phyloP scores from a whole-genome alignment of 495 filamentous ascomycete genomes.

The Apodospora peruviana region DNA sequence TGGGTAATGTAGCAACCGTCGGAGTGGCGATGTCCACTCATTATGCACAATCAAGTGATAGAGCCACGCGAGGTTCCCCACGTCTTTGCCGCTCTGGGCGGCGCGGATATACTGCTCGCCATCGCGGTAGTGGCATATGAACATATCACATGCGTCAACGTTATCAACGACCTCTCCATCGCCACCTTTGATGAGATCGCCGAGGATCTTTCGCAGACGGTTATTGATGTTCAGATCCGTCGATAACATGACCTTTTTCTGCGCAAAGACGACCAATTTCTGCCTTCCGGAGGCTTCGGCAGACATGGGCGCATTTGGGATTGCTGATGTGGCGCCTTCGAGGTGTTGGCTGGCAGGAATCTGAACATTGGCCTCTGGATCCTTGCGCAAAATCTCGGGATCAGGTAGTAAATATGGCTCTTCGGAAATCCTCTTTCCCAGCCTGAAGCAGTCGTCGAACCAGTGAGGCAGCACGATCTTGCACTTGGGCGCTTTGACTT shows the following conservation, averaged over 20 bases:
- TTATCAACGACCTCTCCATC: slow-evolving; percentile 63
- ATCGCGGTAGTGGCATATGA: slow-evolving; percentile 83
- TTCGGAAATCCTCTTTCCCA: slow-evolving; percentile 84
- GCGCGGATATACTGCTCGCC: slow-evolving; percentile 73
- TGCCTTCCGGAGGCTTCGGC: slow-evolving; percentile 19
- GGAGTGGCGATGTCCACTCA: slow-evolving; percentile 75
- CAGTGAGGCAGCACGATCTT: slow-evolving; percentile 95
- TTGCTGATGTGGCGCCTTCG: slow-evolving; percentile 67
- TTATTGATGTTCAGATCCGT: slow-evolving; percentile 63
- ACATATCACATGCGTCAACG: slow-evolving; percentile 69
- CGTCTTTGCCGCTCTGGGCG: slow-evolving; percentile 66
- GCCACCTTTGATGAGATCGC: slow-evolving; percentile 59
- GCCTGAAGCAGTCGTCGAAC: slow-evolving; percentile 94
- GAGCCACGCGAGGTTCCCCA: slow-evolving; percentile 90
- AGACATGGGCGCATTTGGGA: slow-evolving; percentile 43
- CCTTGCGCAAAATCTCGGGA: slow-evolving; percentile 64
- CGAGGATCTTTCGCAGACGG: slow-evolving; percentile 61
- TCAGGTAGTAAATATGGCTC: slow-evolving; percentile 81
- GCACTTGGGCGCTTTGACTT: slow-evolving; percentile 57
- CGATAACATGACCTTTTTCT: slow-evolving; percentile 59
- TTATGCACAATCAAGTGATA: slow-evolving; percentile 87
- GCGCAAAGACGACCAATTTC: slow-evolving; percentile 58
- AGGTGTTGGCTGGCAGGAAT: slow-evolving; percentile 54
- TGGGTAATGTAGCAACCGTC: slow-evolving; percentile 84
- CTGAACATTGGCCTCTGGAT: slow-evolving; percentile 48